These are phyloP conservation scores for Parastagonospora avenae DNA, from an alignment of 2,329 filamentous ascomycete genomes.

Conservation along the genomic window DNA sequence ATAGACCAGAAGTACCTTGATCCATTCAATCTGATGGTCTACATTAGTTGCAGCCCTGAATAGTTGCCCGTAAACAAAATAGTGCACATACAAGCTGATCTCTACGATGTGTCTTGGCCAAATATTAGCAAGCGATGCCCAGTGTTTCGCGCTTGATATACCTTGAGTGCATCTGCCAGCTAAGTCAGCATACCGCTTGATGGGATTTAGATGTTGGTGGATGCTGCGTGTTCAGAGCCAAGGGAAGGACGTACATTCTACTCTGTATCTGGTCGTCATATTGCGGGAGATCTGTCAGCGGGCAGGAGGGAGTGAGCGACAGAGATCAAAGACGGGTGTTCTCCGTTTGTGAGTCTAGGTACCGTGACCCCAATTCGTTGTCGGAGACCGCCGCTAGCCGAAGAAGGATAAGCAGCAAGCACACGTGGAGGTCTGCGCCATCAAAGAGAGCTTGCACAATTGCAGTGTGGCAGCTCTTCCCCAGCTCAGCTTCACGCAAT, in stretches of 20 bases:
- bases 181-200: constrained; percentile 18
- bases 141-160: constrained; percentile 37
- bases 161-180: constrained; percentile 66
- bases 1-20: constrained; percentile 64
- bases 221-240: background rate
- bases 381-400: constrained; percentile 34
- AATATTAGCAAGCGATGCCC: constrained; percentile 12
- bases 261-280: constrained; percentile 51
- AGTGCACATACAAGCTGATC: constrained; percentile 79
- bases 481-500: background rate
- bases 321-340: constrained; percentile 13
- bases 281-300: constrained; percentile 9
- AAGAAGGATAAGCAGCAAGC: constrained; percentile 17
- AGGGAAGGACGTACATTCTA: constrained; percentile 29
- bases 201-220: background rate
- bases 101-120: constrained; percentile 78
- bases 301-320: constrained; percentile 3
- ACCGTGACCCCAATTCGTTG: constrained; percentile 21
- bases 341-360: constrained; percentile 7
- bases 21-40: constrained; percentile 74
- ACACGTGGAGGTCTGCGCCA: constrained; percentile 21
- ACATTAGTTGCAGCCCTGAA: constrained; percentile 14
- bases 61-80: background rate
- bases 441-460: constrained; percentile 7
- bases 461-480: background rate